phyloP scores from a whole-genome alignment of 2,329 filamentous ascomycete genomes.

The Diplodia mutila region DNA sequence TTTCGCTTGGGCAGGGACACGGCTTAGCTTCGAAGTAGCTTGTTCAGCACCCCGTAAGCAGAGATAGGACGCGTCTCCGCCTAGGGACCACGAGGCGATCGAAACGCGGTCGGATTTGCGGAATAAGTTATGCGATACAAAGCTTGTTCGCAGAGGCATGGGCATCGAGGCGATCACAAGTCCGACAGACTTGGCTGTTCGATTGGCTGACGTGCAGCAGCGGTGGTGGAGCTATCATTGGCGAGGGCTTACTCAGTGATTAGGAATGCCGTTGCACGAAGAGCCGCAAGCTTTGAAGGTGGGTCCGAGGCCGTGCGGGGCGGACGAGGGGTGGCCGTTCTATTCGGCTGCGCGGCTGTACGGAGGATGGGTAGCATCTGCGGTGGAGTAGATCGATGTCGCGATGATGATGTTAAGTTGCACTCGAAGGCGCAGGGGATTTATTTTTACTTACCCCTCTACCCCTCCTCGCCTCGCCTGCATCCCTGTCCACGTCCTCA shows the following conservation, averaged over 20 bases:
- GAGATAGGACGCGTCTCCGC: neutral
- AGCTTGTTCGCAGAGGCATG: neutral
- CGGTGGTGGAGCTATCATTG: neutral
- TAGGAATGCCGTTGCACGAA: neutral
- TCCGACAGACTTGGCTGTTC: neutral
- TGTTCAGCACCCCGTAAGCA: neutral
- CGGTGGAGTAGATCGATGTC: neutral
- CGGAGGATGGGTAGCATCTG: no score
- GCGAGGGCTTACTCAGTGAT: neutral
- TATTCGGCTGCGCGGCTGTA: neutral
- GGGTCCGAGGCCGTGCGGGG: neutral
- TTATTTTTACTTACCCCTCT: neutral
- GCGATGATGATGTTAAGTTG: neutral
- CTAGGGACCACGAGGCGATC: neutral
- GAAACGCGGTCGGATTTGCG: neutral
- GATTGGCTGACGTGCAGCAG: neutral
- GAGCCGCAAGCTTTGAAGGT: neutral
- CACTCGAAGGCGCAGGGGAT: neutral
- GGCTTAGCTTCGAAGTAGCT: conserved; percentile 3
- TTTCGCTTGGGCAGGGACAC: neutral
- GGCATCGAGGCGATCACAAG: neutral
- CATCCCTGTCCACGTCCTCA: no score
- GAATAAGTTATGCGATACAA: neutral
- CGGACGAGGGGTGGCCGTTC: neutral
- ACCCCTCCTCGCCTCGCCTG: neutral